phyloP scores from a whole-genome alignment of 805 yeast genomes.

The Nematodospora valgi region DNA sequence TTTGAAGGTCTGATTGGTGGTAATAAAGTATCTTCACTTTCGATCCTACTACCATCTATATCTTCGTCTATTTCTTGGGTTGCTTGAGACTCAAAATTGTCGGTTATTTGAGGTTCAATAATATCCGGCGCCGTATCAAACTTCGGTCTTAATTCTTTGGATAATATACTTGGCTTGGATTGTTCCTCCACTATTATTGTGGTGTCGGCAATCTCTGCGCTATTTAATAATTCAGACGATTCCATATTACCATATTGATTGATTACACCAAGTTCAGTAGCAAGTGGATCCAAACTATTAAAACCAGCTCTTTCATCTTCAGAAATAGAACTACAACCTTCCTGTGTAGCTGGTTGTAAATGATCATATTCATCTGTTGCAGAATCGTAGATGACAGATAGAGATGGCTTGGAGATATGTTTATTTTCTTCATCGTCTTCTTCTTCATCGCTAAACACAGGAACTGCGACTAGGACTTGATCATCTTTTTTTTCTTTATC shows the following conservation, averaged over 20 bases:
- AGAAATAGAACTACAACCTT: background rate
- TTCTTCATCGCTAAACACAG: constrained; percentile 3
- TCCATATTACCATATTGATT: constrained; percentile 18
- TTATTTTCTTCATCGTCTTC: constrained; percentile 2
- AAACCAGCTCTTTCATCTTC: constrained; percentile 2
- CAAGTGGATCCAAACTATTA: constrained; percentile 8
- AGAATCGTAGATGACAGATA: constrained; percentile 5
- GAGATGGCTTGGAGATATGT: constrained; percentile 3
- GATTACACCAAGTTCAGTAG: constrained; percentile 19
- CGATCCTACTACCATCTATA: background rate
- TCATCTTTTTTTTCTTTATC: background rate
- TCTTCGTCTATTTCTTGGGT: background rate
- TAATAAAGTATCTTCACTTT: constrained; percentile 2
- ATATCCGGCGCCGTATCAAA: constrained; percentile 29
- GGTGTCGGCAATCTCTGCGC: constrained; percentile 11
- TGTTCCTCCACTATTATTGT: constrained; percentile 21
- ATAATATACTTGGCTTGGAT: constrained; percentile 14
- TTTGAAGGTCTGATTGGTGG: constrained; percentile 5
- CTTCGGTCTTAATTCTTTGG: constrained; percentile 26
- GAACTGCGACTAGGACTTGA: constrained; percentile 3
- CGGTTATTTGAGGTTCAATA: constrained; percentile 13
- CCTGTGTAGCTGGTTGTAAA: background rate
- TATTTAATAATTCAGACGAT: constrained; percentile 16
- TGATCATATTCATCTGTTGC: background rate
- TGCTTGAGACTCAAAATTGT: background rate